These are phyloP conservation scores for Talaromyces albobiverticillius DNA, from an alignment of 2,329 filamentous ascomycete species.

Conservation along the genomic window DNA sequence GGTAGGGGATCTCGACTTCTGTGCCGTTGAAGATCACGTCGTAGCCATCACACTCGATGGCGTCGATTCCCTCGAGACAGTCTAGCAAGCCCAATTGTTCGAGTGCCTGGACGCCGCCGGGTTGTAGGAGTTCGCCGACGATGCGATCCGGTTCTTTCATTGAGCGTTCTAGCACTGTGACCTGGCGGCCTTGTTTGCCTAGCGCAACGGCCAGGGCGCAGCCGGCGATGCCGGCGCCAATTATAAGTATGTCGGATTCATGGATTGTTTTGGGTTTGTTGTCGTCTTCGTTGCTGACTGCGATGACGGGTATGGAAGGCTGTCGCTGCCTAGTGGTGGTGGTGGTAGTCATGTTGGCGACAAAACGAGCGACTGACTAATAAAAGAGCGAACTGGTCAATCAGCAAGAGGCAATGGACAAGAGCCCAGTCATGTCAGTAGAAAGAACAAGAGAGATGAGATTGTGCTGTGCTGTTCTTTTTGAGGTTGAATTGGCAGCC, in stretches of 20 bases:
- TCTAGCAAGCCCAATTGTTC: conserved; percentile 74
- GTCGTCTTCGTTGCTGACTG: conserved; percentile 1
- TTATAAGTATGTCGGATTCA: conserved; percentile 78
- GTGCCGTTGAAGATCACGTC: conserved; percentile 78
- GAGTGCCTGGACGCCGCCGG: conserved; percentile 80
- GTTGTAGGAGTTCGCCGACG: conserved; percentile 91
- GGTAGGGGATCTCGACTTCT: conserved; percentile 75
- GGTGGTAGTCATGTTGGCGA: conserved; percentile 9
- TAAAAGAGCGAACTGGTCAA: not conserved
- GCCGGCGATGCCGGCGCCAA: conserved; percentile 87
- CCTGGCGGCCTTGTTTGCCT: conserved; percentile 84
- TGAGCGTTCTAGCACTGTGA: conserved; percentile 83
- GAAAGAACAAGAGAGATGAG: too few species aligned
- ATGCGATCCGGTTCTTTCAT: conserved; percentile 93
- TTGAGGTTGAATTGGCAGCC: not conserved
- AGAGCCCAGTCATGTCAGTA: not conserved
- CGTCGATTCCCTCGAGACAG: conserved; percentile 86
- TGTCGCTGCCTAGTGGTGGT: conserved; percentile 1
- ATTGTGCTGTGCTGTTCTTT: not conserved
- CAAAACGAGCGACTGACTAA: not conserved
- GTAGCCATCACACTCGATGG: conserved; percentile 79
- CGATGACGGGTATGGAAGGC: conserved; percentile 10
- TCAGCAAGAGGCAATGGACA: not conserved
- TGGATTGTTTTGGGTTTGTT: conserved; percentile 24
- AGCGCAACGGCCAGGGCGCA: conserved; percentile 82